A percentile compares a stretch with the other conserved stretches of the same genome.
Evolutionary conservation across 495 filamentous ascomycete genomes (phyloP).

Genomic region (Hypoxylon perforatum): DNA sequence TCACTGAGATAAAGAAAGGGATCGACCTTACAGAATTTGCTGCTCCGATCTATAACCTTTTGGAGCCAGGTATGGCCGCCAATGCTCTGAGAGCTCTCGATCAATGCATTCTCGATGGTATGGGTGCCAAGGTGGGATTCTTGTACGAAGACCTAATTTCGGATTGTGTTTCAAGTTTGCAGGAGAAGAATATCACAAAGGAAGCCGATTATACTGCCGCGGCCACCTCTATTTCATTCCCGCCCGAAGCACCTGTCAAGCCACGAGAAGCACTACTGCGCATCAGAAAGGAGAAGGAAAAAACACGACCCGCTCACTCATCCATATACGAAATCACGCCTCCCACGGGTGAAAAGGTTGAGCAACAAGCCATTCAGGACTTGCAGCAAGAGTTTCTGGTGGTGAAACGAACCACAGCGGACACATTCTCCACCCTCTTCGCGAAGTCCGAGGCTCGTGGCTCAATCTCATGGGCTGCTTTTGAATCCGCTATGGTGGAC

Average conservation of each 20-base stretch:
- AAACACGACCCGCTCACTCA: constrained; percentile 49
- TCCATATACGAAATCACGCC: constrained; percentile 44
- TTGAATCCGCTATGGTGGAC: constrained; percentile 50
- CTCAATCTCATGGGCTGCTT: constrained; percentile 49
- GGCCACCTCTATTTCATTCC: constrained; percentile 1
- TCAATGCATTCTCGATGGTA: constrained; percentile 47
- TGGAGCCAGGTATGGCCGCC: constrained; percentile 48
- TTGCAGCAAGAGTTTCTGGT: too few species aligned
- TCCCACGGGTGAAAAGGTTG: background rate
- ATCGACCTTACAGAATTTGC: constrained; percentile 49
- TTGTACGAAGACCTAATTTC: constrained; percentile 51
- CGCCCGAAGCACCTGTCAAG: constrained; percentile 7
- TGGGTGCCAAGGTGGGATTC: constrained; percentile 49
- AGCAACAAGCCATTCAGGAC: too few species aligned
- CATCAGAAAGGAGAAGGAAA: constrained; percentile 50
- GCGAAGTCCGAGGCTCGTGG: constrained; percentile 37
- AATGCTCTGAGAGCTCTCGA: constrained; percentile 47
- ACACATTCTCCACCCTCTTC: constrained; percentile 48
- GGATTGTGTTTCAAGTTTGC: constrained; percentile 34
- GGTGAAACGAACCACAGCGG: constrained; percentile 41
- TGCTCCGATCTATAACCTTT: constrained; percentile 49
- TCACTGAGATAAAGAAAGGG: constrained; percentile 43
- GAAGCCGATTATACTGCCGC: too few species aligned
- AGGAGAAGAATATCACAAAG: background rate
- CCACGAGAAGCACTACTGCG: constrained; percentile 20